Percentiles rank a stretch among this genome's conserved stretches.
phyloP scores from a whole-genome alignment of 352 stramenopile genomes.

The Phytophthora pistaciae region DNA sequence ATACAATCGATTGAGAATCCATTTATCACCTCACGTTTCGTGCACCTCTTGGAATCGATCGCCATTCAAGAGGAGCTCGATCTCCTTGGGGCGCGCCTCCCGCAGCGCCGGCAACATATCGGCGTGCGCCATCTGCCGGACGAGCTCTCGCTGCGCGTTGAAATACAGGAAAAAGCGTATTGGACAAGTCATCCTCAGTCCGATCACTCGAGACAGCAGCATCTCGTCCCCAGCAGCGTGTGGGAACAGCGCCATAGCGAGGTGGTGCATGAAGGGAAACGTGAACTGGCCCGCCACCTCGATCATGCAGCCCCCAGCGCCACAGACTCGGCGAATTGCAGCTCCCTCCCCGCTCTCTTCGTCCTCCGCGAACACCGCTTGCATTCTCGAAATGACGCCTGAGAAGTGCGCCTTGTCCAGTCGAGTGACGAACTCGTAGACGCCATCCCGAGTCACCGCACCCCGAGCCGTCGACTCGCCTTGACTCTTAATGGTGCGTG shows the following conservation, averaged over 20 bases:
- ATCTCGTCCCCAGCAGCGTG: slow-evolving; percentile 4
- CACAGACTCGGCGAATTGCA: background rate
- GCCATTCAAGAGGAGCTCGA: background rate
- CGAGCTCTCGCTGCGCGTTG: slow-evolving; percentile 7
- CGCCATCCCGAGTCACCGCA: background rate
- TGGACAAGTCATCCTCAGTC: background rate
- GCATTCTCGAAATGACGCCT: slow-evolving; percentile 2
- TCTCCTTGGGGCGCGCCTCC: slow-evolving; percentile 4
- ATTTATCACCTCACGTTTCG: too few species aligned
- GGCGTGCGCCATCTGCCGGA: background rate
- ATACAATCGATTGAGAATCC: too few species aligned
- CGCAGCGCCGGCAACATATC: slow-evolving; percentile 8
- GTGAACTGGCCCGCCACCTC: slow-evolving; percentile 3
- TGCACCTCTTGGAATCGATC: background rate
- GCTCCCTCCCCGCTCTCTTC: background rate
- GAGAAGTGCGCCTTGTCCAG: background rate
- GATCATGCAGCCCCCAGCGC: background rate
- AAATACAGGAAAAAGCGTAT: slow-evolving; percentile 1
- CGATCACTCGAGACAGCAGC: slow-evolving; percentile 4
- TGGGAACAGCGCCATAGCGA: background rate
- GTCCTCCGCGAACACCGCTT: background rate
- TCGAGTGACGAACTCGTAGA: slow-evolving; percentile 4
- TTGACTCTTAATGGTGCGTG: background rate
- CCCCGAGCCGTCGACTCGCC: background rate
- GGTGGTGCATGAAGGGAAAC: slow-evolving; percentile 3